A percentile compares a stretch with the other conserved stretches of the same genome.
Evolutionary conservation across 768 basidiomycete genomes (phyloP).

Genomic region (Mycena vitilis): DNA sequence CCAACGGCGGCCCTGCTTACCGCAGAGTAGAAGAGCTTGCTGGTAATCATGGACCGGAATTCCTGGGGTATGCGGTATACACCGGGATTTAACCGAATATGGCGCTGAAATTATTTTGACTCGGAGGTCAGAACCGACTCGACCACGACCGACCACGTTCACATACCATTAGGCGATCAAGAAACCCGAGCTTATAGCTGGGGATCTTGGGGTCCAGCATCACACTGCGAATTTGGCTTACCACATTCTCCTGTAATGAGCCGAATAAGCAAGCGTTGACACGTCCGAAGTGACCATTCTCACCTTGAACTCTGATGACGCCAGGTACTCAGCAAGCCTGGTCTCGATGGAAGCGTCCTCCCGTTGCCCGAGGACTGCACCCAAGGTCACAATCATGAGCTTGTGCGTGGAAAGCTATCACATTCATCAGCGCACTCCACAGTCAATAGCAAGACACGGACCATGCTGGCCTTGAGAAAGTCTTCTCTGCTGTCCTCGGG

Average conservation of each 20-base stretch:
- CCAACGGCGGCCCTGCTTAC: slow-evolving; percentile 1
- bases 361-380: too few relatives aligned
- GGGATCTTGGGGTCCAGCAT: slow-evolving; percentile 11
- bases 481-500: not conserved
- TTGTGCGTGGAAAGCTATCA: too few relatives aligned
- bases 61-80: slow-evolving; percentile 17
- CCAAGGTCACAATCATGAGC: too few relatives aligned
- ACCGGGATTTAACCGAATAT: slow-evolving; percentile 5
- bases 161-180: slow-evolving; percentile 12
- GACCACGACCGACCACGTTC: too few relatives aligned
- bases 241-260: slow-evolving; percentile 5
- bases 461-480: too few relatives aligned
- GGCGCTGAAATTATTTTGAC: too few relatives aligned
- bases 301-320: not conserved
- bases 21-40: not conserved
- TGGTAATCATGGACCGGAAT: not conserved
- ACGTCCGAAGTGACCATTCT: too few relatives aligned
- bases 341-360: not conserved
- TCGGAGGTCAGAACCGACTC: too few relatives aligned
- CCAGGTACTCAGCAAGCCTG: not conserved
- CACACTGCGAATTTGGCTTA: not conserved
- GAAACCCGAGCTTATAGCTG: slow-evolving; percentile 13
- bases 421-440: too few relatives aligned
- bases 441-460: too few relatives aligned
- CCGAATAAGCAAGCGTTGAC: not conserved